Base-by-base conservation (phyloP, 2,329 filamentous ascomycete genomes). In the Botrytis medusae region DNA sequence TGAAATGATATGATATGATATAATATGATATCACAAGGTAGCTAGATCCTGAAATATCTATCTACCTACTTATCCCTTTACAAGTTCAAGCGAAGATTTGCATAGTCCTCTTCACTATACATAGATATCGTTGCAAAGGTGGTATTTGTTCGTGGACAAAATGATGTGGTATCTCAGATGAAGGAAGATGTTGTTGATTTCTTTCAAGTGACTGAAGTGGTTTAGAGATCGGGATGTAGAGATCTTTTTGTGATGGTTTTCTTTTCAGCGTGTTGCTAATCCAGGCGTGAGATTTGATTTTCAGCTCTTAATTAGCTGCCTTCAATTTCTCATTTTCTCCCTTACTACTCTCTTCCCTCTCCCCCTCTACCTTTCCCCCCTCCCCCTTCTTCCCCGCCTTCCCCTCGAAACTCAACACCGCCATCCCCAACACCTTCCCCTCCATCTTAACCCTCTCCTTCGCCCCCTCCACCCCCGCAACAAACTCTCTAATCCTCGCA, bases 371-470 rank as follows among this genome's bases (percentile, higher is more conserved):
- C 34, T 2, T n/a, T n/a, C 34, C 22, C 16, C 14, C 34, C 34
- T 32, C 14, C 18, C 44, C 32, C 51, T 64, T 69, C 65, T 70
- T 46, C 37, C 7, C 8, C 18, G 67, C 69, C 73, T 48, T 78
- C 73, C 84, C 85, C 77, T 87, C 85, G 34, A 85, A 80, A 75
- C 81, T 83, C 75, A 88, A 71, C 74, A 81, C 84, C 76, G 84
- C 82, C 76, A 25, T 22, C 61, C 79, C 82, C 6, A 84, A 84
- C 10, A 87, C 40, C 69, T 82, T 80, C 25, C 87, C 88, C 42
- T 86, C 83, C 75, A 83, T 80, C 7, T 76, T 74, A 79, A 85
- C 86, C 69, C 78, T 79, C 82, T 88, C 85, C 77, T 80, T 85
- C 72, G 82, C 85, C 0, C 82, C 83, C 22, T 79, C 72, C 22